Base-by-base conservation (phyloP, 2,329 filamentous ascomycete genomes). In the Ophiostoma sp. region DNA sequence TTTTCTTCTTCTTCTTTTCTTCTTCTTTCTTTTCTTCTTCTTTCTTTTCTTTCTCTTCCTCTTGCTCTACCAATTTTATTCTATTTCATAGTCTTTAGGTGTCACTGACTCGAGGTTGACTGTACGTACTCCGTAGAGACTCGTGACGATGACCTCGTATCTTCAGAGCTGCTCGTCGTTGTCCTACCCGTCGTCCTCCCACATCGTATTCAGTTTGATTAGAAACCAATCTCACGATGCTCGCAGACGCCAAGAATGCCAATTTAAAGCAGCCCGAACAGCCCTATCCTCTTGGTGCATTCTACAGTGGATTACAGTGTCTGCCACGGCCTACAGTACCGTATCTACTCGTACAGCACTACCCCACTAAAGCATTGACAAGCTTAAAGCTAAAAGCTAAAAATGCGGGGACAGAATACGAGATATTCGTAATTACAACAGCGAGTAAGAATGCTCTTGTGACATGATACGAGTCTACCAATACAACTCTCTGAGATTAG, bases 331-430 rank as follows among this genome's bases (percentile, higher is more conserved):
- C 27, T 27, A 27, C 27, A 2, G 2, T 27, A 27, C 27, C 55
- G 27, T 27, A 40, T 12, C 49, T 60, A 18, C 27, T 5, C 27
- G 14, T 60, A 38, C 18, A 60, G 55, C 12, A 60, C 27, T 60
- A 36, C 55, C 36, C 58, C 18, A n/a, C 6, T 62, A 14, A 40
- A 42, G 16, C 40, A 63, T 63, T 63, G 14, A 9, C 16, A 42
- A 14, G n/a, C 27, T 41, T 12, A 63, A 63, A 63, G 60, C 60
- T 42, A 42, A 63, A 63, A 63, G 60, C 60, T 42, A 63, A 63
- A 63, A 63, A 63, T 41, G 60, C 60, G 60, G 60, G 44, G 63
- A 27, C 41, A 18, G 4, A 64, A 65, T 45, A 65, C 63, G 63
- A 65, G 42, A 45, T 45, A 38, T 6, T 42, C 14, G 55, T 40